phyloP scores from a whole-genome alignment of 1,284 basidiomycete species.

The Bondarzewia mesenterica region DNA sequence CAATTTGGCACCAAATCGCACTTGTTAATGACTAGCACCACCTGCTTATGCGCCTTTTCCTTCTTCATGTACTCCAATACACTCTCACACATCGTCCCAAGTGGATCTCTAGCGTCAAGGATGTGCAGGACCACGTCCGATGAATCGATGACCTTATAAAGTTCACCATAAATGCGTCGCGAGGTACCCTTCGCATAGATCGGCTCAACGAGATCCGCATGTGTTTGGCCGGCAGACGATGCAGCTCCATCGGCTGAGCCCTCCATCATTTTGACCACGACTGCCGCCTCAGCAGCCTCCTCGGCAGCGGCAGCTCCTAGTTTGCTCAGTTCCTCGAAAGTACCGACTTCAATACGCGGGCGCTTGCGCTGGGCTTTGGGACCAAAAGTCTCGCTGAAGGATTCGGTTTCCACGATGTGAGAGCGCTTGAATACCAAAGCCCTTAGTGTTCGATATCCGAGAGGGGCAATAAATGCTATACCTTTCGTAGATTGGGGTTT shows the following conservation, averaged over 20 bases:
- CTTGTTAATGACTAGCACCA: slow-evolving; percentile 97
- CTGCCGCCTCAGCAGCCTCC: slow-evolving; percentile 30
- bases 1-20: slow-evolving; percentile 98
- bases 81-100: slow-evolving; percentile 95
- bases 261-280: slow-evolving; percentile 19
- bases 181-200: slow-evolving; percentile 93
- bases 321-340: slow-evolving; percentile 82
- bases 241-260: slow-evolving; percentile 14
- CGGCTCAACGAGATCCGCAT: slow-evolving; percentile 75
- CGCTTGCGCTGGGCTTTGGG: slow-evolving; percentile 89
- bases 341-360: slow-evolving; percentile 76
- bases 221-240: slow-evolving; percentile 30
- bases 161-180: slow-evolving; percentile 91
- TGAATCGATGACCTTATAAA: slow-evolving; percentile 99
- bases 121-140: slow-evolving; percentile 96
- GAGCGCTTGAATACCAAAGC: slow-evolving; percentile 44
- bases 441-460: neutral
- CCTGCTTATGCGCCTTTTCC: slow-evolving; percentile 96
- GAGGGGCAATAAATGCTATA: slow-evolving; percentile 21
- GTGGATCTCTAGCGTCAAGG: slow-evolving; percentile 91
- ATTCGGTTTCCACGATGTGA: slow-evolving; percentile 91
- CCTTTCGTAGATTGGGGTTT: slow-evolving; percentile 74
- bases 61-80: slow-evolving; percentile 92
- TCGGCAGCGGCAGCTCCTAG: slow-evolving; percentile 40
- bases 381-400: slow-evolving; percentile 88